Base-by-base conservation (phyloP, 1,139 yeast species). In the Pichia sp. region DNA sequence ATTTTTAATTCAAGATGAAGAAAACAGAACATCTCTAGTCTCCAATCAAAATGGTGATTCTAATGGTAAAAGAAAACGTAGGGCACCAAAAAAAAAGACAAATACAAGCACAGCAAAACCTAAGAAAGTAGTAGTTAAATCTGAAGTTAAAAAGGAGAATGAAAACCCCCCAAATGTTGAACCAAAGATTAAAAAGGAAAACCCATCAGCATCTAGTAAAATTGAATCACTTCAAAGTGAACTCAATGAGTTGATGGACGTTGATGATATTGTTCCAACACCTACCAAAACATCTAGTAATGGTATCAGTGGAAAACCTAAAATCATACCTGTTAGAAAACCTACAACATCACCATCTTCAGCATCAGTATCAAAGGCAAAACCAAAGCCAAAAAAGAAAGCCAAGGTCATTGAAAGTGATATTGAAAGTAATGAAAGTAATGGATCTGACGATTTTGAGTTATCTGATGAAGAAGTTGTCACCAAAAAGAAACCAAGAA, bases 1-100 rank as follows among this genome's bases (percentile, higher is more conserved):
- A 47, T 88, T 86, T 63, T 69, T 80, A 53, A 68, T 65, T 40
- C 74, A 71, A 18, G 89, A 83, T 58, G 73, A 71, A 43, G 76
- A 66, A 47, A 67, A 61, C 51, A 67, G 71, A n/a, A 37, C 32
- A 23, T 40, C 45, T 27, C 37, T 55, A 1, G 45, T 53, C 38
- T 48, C 56, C 12, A 53, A 49, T 35, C 47, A 46, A 4, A 40
- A 53, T 16, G 44, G 45, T 7, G 50, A 50, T 20, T 48, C 49
- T 40, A 58, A 56, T n/a, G 43, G 52, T 50, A 52, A 58, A 48
- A 49, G 53, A 36, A 50, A 51, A 43, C 49, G 56, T 34, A 46
- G 37, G 13, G 48, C 54, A 13, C 46, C 54, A 39, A 42, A 18
- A 13, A 50, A 48, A n/a, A 45, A 42, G 40, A 15, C 16, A 23